phyloP scores from a whole-genome alignment of 495 filamentous ascomycete genomes.

The Neurospora sp. region DNA sequence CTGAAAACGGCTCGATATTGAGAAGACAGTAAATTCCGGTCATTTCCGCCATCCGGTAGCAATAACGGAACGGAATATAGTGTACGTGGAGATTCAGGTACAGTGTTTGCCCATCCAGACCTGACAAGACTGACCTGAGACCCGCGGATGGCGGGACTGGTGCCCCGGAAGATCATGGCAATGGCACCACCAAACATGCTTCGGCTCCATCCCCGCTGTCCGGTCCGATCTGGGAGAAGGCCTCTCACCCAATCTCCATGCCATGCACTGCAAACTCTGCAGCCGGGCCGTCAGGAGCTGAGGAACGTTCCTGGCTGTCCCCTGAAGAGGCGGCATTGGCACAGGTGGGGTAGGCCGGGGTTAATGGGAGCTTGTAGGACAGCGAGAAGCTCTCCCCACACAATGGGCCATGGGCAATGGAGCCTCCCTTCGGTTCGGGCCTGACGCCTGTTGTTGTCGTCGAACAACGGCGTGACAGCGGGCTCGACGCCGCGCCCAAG shows the following conservation, averaged over 20 bases:
- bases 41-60: background rate
- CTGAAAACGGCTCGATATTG: background rate
- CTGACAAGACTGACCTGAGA: background rate
- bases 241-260: background rate
- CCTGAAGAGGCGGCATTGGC: background rate
- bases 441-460: background rate
- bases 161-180: background rate
- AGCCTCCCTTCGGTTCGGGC: background rate
- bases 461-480: background rate
- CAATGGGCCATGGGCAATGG: background rate
- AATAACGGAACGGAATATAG: background rate
- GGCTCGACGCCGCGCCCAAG: background rate
- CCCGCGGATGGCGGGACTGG: background rate
- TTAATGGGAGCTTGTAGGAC: background rate
- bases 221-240: background rate
- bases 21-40: background rate
- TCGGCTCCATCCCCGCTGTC: background rate
- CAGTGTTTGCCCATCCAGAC: background rate
- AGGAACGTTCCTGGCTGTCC: background rate
- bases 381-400: background rate
- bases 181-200: conserved; percentile 1
- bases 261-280: background rate
- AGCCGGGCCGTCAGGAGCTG: background rate
- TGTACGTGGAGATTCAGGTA: background rate
- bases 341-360: background rate